These are phyloP conservation scores for Myxozyma mucilagina DNA, from an alignment of 805 yeast genomes.

Conservation along the genomic window DNA sequence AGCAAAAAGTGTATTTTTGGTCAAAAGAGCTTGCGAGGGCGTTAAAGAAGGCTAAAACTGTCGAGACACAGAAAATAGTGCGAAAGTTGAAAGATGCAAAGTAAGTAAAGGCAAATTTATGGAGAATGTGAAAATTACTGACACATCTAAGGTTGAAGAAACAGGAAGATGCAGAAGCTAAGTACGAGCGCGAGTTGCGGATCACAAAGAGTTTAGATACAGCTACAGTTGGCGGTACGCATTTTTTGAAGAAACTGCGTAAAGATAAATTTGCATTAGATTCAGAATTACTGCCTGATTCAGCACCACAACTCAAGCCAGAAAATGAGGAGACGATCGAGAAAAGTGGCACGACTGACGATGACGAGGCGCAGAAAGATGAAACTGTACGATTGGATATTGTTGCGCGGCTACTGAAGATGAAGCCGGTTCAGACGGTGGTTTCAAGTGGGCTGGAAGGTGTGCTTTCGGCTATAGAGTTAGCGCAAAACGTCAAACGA, in stretches of 20 bases:
- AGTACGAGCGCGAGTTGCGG: slow-evolving; percentile 33
- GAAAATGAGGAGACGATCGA: not conserved
- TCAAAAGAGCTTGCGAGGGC: slow-evolving; percentile 34
- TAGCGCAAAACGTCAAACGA: slow-evolving; percentile 22
- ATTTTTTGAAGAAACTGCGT: slow-evolving; percentile 17
- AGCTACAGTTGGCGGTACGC: slow-evolving; percentile 26
- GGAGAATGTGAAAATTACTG: not conserved
- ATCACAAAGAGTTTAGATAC: slow-evolving; percentile 31
- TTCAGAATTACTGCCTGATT: slow-evolving; percentile 18
- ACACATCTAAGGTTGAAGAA: not conserved
- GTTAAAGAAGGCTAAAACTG: slow-evolving; percentile 38
- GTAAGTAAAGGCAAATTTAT: slow-evolving; percentile 5
- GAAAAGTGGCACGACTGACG: not conserved
- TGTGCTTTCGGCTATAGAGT: slow-evolving; percentile 16
- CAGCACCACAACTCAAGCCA: not conserved
- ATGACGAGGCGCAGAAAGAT: slow-evolving; percentile 1
- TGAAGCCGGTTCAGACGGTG: slow-evolving; percentile 27
- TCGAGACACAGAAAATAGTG: slow-evolving; percentile 40
- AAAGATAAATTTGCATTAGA: slow-evolving; percentile 12
- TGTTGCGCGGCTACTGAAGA: slow-evolving; percentile 33
- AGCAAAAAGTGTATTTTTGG: slow-evolving; percentile 39
- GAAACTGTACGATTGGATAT: slow-evolving; percentile 28
- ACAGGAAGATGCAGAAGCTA: slow-evolving; percentile 20
- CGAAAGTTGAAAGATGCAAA: slow-evolving; percentile 36
- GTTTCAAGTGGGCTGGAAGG: slow-evolving; percentile 16